Evolutionary conservation across 495 filamentous ascomycete species (phyloP), one percentile per base, ranked within the genome.

Genomic region (Rhizodiscina lignyota): DNA sequence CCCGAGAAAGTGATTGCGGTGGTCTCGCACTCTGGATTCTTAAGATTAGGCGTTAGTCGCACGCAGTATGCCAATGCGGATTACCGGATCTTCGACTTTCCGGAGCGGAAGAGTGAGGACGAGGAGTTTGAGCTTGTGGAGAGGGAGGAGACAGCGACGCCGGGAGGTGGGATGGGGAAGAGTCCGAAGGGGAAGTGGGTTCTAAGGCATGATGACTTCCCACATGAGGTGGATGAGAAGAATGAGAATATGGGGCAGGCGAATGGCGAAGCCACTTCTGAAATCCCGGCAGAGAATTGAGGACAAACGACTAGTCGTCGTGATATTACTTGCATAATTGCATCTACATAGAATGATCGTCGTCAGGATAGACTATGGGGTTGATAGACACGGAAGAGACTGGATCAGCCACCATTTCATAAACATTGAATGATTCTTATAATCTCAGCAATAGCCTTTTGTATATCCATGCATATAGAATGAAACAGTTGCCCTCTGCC

Each of bases 1-100:
- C 64, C 65, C 0, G 72, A 76, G 50, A 73, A 74, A 49, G 63
- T 67, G 32, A 64, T 77, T 39, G 52, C 70, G 4, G 70, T 74
- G 1, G 66, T 76, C 4, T 64, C 61, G 21, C 72, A 77, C 45
- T 70, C 69, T 1, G 69, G 61, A 2, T 77, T 77, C 43, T 43
- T 76, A 34, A 42, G 68, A 10, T 31, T 53, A 13, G 56, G 43
- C 8, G 58, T 74, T 18, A 56, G 58, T 4, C 54, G 62, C 3
- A 51, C 51, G 15, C 56, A 51, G 47, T 74, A 58, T 40, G 59
- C 58, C 30, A 77, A 77, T 43, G 72, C 64, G 4, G 72, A 77
- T 43, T 77, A 66, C 43, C 60, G 72, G 5, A 54, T 77, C 28
- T 76, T 75, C 42, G 66, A 74, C 2, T 70, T 73, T 5, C 30